Conservation (phyloP, 192 early-diverging fungal species). For the Phycomyces blakesleeanus region DNA sequence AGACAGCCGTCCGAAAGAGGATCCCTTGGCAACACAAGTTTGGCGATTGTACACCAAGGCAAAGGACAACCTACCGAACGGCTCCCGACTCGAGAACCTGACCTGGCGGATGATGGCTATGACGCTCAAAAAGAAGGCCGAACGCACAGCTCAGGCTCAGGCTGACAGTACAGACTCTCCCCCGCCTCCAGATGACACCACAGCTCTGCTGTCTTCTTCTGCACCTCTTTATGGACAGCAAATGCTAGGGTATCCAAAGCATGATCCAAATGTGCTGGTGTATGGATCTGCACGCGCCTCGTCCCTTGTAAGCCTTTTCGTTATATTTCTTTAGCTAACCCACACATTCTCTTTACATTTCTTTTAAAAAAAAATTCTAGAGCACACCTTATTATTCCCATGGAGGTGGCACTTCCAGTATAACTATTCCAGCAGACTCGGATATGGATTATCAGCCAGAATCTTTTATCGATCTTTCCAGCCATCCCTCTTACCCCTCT, state of each 20-base stretch:
- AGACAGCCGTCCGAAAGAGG: constrained; percentile 40
- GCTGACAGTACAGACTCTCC: constrained; percentile 11
- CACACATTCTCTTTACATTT: background rate
- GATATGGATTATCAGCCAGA: constrained; percentile 7
- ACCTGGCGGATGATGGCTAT: constrained; percentile 83
- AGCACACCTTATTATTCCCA: constrained; percentile 8
- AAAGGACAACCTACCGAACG: constrained; percentile 73
- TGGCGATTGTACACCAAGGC: constrained; percentile 84
- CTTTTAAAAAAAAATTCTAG: background rate
- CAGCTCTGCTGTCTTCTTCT: constrained; percentile 32
- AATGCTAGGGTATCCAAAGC: background rate
- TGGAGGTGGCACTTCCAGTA: constrained; percentile 14
- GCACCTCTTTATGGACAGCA: constrained; percentile 31
- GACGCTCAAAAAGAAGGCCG: constrained; percentile 45
- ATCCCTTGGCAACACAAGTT: constrained; percentile 53
- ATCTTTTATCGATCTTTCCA: background rate
- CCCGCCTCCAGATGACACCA: constrained; percentile 29
- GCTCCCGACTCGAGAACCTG: constrained; percentile 78
- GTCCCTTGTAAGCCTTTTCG: constrained; percentile 7
- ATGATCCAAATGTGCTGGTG: constrained; percentile 19
- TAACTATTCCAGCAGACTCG: constrained; percentile 15
- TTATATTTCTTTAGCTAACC: background rate
- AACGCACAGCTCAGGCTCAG: constrained; percentile 3
- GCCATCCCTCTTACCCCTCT: background rate
- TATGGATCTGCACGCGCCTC: constrained; percentile 24